Conservation (phyloP, 192 early-diverging fungal species). For the Podila epicladia region DNA sequence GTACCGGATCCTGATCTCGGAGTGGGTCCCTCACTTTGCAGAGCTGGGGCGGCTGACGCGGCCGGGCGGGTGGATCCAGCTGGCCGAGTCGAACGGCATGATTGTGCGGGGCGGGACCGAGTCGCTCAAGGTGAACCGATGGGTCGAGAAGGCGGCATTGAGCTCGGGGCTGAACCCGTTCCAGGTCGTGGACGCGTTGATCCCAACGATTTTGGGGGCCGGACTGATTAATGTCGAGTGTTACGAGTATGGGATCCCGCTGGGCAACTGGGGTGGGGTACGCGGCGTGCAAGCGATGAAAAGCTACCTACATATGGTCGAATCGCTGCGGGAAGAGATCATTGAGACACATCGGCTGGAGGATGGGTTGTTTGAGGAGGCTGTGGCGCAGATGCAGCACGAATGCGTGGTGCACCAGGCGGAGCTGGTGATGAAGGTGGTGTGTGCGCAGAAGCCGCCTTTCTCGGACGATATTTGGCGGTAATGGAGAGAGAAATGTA, state of each 20-base stretch:
- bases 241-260: conserved; percentile 44
- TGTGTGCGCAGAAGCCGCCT: conserved; percentile 44
- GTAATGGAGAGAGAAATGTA: too few species aligned
- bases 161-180: conserved; percentile 41
- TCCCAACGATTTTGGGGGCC: conserved; percentile 36
- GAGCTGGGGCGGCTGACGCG: conserved; percentile 29
- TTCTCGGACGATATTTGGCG: conserved; percentile 45
- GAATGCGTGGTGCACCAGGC: conserved; percentile 14
- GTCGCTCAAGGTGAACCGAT: conserved; percentile 38
- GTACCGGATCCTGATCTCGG: conserved; percentile 31
- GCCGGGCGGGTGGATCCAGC: conserved; percentile 43
- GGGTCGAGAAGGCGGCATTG: conserved; percentile 45
- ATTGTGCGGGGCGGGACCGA: conserved; percentile 31
- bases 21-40: conserved; percentile 49
- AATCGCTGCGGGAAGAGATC: conserved; percentile 31
- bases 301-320: conserved; percentile 32
- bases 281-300: conserved; percentile 28
- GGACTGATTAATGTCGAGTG: conserved; percentile 48
- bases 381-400: conserved; percentile 26
- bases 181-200: conserved; percentile 40
- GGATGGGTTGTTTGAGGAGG: conserved; percentile 37
- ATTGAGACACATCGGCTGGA: conserved; percentile 40
- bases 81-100: conserved; percentile 48
- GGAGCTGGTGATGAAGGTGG: conserved; percentile 44
- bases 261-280: conserved; percentile 39